Evolutionary conservation across 345 rosid genomes (phyloP), one percentile per base, ranked within the genome.

Genomic region (Brassica nigra): DNA sequence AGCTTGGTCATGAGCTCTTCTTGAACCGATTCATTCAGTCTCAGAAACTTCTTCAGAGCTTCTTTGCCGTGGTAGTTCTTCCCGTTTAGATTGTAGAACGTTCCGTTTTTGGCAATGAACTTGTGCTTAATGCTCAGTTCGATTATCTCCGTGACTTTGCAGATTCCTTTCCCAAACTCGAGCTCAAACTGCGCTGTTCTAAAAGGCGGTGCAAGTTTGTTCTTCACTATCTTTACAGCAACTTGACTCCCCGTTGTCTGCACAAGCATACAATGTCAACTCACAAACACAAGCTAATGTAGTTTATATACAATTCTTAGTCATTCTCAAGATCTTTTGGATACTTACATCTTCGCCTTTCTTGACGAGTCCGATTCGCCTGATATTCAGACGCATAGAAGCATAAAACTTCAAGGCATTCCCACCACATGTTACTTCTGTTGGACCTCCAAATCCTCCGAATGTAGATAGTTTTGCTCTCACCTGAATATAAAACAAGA

Each of bases 381-480:
- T 85, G 55, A 96, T 86, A 82, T 88, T 89, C 59, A 93, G 81
- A 72, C 98, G 97, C 83, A 93, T 88, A 4, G 98, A 96, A 83
- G 99, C 97, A 83, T 96, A 93, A 76, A 96, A 93, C 87, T 96
- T 96, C 80, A 96, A 80, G 77, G 99, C 99, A 86, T 96, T 96
- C 74, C 99, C 97, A 31, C 99, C 99, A 67, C 98, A 96, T 0
- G 99, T 96, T 74, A 96, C 98, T 87, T 96, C 99, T 34, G 88
- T 74, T 18, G 98, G 98, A 28, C 97, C 97, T 49, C 97, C 97
- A 82, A 90, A 96, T 71, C 98, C 95, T 68, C 90, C 97, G 81
- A 90, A 96, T 10, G 99, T 96, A 62, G 90, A 81, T 18, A 96
- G 88, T 84, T 96, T 96, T 71, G 99, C 78, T 79, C 99, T 89